Percentiles rank a stretch among this genome's conserved stretches.
phyloP scores from a whole-genome alignment of 176 grass and related monocot genomes.

The Musa itinerans region DNA sequence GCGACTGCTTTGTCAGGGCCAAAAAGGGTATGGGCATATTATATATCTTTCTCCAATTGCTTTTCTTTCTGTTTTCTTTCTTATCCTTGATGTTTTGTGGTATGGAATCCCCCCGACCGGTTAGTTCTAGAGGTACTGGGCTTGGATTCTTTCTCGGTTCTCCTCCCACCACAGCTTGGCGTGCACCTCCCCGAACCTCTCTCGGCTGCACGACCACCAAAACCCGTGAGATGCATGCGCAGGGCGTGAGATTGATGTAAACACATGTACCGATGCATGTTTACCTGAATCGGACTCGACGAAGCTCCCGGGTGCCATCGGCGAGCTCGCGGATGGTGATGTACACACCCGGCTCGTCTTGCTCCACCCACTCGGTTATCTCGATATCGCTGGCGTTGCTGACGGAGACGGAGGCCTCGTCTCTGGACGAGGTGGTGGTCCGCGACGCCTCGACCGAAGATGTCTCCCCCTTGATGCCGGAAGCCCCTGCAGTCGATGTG shows the following conservation, averaged over 20 bases:
- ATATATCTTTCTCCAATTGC: too few species aligned
- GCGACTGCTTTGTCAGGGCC: too few species aligned
- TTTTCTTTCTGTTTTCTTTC: too few species aligned
- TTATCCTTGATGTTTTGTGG: too few species aligned
- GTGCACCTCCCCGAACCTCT: slow-evolving; percentile 80
- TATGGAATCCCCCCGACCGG: too few species aligned
- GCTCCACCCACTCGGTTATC: slow-evolving; percentile 68
- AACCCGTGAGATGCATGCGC: not conserved
- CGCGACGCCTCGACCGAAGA: slow-evolving; percentile 48
- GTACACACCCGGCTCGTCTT: slow-evolving; percentile 90
- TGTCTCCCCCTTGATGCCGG: slow-evolving; percentile 16
- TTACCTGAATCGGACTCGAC: slow-evolving; percentile 81
- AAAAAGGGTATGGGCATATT: too few species aligned
- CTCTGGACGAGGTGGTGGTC: slow-evolving; percentile 63
- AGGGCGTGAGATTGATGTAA: too few species aligned
- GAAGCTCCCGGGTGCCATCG: slow-evolving; percentile 86
- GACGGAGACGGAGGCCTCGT: slow-evolving; percentile 57
- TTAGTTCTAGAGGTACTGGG: slow-evolving; percentile 49
- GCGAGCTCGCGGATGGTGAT: slow-evolving; percentile 94
- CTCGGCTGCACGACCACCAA: slow-evolving; percentile 38
- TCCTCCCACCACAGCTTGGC: slow-evolving; percentile 96
- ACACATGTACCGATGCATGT: too few species aligned
- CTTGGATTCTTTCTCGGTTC: slow-evolving; percentile 80
- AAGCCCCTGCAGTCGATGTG: not conserved
- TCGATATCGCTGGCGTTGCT: slow-evolving; percentile 91